A percentile compares a stretch with the other conserved stretches of the same genome.
Evolutionary conservation across 352 stramenopile species (phyloP).

Genomic region (Phytophthora sp.): DNA sequence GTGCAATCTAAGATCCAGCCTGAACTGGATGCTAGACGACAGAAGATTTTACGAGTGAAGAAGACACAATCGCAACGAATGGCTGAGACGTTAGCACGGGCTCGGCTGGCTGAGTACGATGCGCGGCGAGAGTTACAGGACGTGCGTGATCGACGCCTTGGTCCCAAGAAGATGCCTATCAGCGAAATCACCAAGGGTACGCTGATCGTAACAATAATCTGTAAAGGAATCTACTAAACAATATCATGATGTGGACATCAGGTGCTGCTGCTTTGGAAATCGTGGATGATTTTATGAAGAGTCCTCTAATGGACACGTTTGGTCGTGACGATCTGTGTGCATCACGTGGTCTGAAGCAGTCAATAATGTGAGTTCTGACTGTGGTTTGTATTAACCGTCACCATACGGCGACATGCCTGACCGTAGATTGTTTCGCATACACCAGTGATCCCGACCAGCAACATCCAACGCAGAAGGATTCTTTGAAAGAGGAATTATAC

Average conservation of each 20-base stretch:
- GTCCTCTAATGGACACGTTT: constrained; percentile 78
- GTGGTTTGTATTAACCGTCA: not conserved
- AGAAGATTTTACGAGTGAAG: constrained; percentile 75
- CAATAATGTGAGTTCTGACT: constrained; percentile 22
- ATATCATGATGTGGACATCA: constrained; percentile 21
- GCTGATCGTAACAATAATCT: not conserved
- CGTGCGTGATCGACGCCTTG: constrained; percentile 20
- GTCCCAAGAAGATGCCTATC: constrained; percentile 49
- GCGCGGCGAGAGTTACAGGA: constrained; percentile 40
- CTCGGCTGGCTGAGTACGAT: constrained; percentile 67
- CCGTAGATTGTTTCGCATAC: not conserved
- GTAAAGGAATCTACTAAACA: too few species aligned
- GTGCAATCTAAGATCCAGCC: constrained; percentile 73
- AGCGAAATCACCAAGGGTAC: constrained; percentile 66
- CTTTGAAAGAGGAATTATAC: constrained; percentile 71
- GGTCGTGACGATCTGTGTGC: constrained; percentile 9
- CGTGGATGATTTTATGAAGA: constrained; percentile 79
- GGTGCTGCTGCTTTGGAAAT: constrained; percentile 82
- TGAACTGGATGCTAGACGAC: constrained; percentile 52
- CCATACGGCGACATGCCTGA: not conserved
- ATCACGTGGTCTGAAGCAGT: not conserved
- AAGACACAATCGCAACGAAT: constrained; percentile 82
- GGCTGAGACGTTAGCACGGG: constrained; percentile 65
- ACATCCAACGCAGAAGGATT: constrained; percentile 32
- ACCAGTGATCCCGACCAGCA: constrained; percentile 3